Base-by-base conservation (phyloP, 306 rosid species). In the Inga laurina region DNA sequence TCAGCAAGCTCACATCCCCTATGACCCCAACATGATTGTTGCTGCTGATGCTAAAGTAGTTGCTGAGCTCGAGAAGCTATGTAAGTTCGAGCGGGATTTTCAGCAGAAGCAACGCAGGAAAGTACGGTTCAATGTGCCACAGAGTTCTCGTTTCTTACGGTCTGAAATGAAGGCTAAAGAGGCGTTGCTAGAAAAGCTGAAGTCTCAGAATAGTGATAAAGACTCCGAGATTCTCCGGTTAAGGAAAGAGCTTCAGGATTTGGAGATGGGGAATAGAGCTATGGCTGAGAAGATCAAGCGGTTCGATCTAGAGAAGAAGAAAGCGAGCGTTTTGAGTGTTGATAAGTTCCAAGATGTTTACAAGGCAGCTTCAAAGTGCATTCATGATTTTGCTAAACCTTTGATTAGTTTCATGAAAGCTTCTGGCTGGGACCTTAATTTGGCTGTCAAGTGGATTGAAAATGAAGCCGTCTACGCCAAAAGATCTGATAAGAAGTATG, bases 361-460 rank as follows among this genome's bases (percentile, higher is more conserved):
- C 79, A 75, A 62, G 24, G 88, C 91, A 74, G 89, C 94, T 46
- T 88, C 91, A 0, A 90, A 90, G 80, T 92, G 93, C 57, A 81
- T 95, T 62, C 97, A 93, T 83, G 95, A 93, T 88, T 95, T 93
- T 41, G 95, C 95, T 8, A 95, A 92, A 85, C 93, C 97, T 4
- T 79, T 95, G 43, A 93, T 93, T 69, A 82, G 86, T 74, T 83
- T 93, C 89, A 88, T 93, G 97, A 93, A 90, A 84, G 95, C 92
- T 83, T 85, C 97, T 0, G 92, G 97, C 39, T 95, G 98, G 98
- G 92, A 95, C 84, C 90, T 93, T 76, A 91, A 92, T 83, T 65
- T 34, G 79, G 98, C 95, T 0, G 94, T 84, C 15, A 85, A 75
- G 51, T 83, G 92, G 7, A 84, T 90, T n/a, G 97, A 84, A 80